phyloP scores from a whole-genome alignment of 352 stramenopile genomes.

The Aphanomyces astaci region DNA sequence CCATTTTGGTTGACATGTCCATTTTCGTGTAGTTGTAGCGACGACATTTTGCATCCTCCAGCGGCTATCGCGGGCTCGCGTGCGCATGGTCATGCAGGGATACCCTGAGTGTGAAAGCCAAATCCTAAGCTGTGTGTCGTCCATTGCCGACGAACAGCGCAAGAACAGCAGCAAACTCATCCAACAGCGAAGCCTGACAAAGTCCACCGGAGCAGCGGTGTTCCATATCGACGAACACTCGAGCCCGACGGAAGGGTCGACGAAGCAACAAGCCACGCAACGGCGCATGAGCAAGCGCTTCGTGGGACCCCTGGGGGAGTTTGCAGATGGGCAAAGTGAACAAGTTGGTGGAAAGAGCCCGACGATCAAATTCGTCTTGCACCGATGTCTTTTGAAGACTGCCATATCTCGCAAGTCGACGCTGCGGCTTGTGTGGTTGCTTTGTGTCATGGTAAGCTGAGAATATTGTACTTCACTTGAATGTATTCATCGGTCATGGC shows the following conservation, averaged over 20 bases:
- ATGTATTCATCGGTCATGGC: no score
- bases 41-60: slow-evolving; percentile 60
- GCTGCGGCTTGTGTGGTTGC: neutral
- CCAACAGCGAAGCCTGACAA: neutral
- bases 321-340: neutral
- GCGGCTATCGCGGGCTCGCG: slow-evolving; percentile 29
- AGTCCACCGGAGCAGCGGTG: neutral
- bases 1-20: neutral
- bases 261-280: neutral
- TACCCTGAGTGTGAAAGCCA: neutral
- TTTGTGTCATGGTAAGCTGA: neutral
- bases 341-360: neutral
- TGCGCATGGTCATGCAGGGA: neutral
- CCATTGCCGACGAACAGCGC: neutral
- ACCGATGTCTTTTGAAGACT: neutral
- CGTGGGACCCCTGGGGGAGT: neutral
- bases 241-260: neutral
- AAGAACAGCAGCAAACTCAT: neutral
- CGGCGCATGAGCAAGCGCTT: neutral
- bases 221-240: neutral
- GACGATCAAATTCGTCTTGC: neutral
- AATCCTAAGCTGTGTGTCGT: slow-evolving; percentile 4
- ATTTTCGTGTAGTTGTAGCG: slow-evolving; percentile 32
- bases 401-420: neutral
- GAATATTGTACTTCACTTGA: neutral